Conservation (phyloP, 306 rosid genomes). For the Fagus crenata region DNA sequence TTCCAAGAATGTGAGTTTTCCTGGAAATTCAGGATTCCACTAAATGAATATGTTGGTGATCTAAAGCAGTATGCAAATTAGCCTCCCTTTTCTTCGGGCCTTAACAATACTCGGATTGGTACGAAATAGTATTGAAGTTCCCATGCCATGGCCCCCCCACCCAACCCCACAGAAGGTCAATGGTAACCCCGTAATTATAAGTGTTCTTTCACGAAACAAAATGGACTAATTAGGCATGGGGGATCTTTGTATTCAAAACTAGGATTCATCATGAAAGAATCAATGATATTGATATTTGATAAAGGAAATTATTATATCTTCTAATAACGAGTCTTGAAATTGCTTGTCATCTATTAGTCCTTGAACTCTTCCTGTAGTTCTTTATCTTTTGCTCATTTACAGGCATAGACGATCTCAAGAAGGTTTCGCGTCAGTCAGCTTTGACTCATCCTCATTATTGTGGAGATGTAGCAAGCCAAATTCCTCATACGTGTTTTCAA, state of each 20-base stretch:
- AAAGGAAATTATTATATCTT: background rate
- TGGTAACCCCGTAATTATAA: too few relatives aligned
- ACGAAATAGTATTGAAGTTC: too few relatives aligned
- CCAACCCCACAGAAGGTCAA: too few relatives aligned
- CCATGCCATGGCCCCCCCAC: too few relatives aligned
- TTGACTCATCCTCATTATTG: constrained; percentile 39
- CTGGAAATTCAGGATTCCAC: too few relatives aligned
- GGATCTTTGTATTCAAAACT: background rate
- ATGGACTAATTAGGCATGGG: too few relatives aligned
- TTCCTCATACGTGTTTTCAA: constrained; percentile 31
- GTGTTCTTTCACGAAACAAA: too few relatives aligned
- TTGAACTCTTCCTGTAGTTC: constrained; percentile 22
- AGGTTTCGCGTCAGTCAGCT: constrained; percentile 61
- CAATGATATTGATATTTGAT: background rate
- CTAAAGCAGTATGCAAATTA: too few relatives aligned
- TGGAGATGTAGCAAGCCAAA: constrained; percentile 42
- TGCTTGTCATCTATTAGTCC: background rate
- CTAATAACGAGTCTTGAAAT: background rate
- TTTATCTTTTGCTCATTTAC: constrained; percentile 29
- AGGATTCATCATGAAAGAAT: background rate
- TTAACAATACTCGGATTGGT: too few relatives aligned
- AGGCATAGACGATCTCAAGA: constrained; percentile 59
- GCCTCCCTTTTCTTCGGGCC: too few relatives aligned
- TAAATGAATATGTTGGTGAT: too few relatives aligned
- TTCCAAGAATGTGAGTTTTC: too few relatives aligned